phyloP scores from a whole-genome alignment of 2,329 filamentous ascomycete genomes.

The Pseudocercospora cruenta region DNA sequence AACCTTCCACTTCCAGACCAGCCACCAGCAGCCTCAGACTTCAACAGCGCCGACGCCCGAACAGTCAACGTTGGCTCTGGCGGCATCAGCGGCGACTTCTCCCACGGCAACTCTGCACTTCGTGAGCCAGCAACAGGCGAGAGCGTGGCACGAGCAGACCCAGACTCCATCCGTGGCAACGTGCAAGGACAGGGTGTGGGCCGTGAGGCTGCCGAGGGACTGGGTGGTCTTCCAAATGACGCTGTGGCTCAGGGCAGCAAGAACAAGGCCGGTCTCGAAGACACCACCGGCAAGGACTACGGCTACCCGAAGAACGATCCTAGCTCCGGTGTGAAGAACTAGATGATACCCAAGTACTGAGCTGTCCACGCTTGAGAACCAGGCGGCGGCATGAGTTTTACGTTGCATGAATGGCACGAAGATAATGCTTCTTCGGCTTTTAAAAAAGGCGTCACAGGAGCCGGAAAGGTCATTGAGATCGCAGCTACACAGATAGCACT shows the following conservation, averaged over 20 bases:
- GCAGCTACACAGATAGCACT: constrained; percentile 8
- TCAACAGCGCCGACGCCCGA: constrained; percentile 70
- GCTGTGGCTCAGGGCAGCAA: constrained; percentile 55
- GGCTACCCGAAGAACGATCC: constrained; percentile 50
- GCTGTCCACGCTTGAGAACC: background rate
- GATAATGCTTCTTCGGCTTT: background rate
- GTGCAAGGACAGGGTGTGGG: constrained; percentile 57
- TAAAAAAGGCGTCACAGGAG: constrained; percentile 6
- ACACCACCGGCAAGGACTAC: constrained; percentile 49
- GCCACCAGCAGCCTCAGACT: constrained; percentile 76
- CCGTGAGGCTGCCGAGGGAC: constrained; percentile 62
- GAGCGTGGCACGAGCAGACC: constrained; percentile 55
- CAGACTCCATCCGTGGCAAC: constrained; percentile 56
- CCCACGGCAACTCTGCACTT: constrained; percentile 53
- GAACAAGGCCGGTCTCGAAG: constrained; percentile 44
- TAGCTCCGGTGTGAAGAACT: constrained; percentile 21
- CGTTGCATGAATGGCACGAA: constrained; percentile 15
- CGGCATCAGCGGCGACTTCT: constrained; percentile 42
- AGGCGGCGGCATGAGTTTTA: background rate
- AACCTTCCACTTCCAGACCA: constrained; percentile 81
- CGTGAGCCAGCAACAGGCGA: constrained; percentile 56
- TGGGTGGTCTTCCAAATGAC: constrained; percentile 63
- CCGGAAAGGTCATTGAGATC: constrained; percentile 4
- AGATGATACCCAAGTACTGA: background rate
- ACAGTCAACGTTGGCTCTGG: constrained; percentile 73